These are phyloP conservation scores for Leishmania turanica DNA, from an alignment of 208 protist species.

Conservation along the genomic window DNA sequence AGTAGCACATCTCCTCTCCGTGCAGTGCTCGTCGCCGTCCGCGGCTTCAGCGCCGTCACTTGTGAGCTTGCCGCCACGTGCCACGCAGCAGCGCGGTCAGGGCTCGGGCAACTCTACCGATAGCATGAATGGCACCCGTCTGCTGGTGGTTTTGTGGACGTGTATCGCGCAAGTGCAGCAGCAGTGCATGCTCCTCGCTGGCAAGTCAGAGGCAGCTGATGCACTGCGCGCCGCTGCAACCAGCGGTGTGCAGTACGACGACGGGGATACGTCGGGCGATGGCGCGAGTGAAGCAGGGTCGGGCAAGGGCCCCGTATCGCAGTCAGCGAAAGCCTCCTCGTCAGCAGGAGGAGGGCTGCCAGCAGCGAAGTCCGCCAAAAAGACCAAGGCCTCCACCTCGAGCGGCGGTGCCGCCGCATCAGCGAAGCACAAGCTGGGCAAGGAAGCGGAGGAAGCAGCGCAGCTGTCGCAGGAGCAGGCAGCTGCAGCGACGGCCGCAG, in stretches of 20 bases:
- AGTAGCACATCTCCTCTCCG: not conserved
- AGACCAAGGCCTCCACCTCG: constrained; percentile 1
- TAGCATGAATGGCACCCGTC: constrained; percentile 19
- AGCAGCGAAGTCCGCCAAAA: constrained; percentile 3
- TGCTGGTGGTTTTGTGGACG: constrained; percentile 25
- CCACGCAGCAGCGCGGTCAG: not conserved
- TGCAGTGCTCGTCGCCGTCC: not conserved
- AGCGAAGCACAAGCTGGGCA: constrained; percentile 8
- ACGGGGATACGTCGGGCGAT: not conserved
- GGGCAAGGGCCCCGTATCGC: not conserved
- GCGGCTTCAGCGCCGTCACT: not conserved
- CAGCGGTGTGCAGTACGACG: constrained; percentile 18
- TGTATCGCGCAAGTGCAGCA: constrained; percentile 27
- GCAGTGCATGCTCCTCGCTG: constrained; percentile 25
- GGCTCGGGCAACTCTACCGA: not conserved
- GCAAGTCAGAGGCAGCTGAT: constrained; percentile 16
- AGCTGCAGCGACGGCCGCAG: not conserved
- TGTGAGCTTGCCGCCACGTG: not conserved
- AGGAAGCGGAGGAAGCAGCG: constrained; percentile 2
- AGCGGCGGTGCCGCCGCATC: not conserved
- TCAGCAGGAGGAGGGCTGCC: not conserved
- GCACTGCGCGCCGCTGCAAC: constrained; percentile 22
- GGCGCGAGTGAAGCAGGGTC: not conserved
- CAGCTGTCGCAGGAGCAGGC: constrained; percentile 1
- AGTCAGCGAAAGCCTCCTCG: not conserved